Evolutionary conservation across 345 rosid species (phyloP), one percentile per base, ranked within the genome.

Genomic region (Populus pruinosa): DNA sequence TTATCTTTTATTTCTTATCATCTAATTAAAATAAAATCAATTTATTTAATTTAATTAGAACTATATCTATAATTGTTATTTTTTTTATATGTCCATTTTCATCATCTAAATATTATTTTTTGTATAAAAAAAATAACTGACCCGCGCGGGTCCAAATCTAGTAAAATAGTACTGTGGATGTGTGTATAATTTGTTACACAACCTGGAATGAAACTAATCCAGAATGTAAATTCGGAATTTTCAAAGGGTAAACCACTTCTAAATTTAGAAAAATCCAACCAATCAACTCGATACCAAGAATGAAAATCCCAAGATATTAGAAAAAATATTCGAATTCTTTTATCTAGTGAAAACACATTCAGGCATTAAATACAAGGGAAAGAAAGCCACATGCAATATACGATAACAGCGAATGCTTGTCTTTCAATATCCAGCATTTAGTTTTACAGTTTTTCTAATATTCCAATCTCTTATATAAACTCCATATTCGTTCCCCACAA

Each of bases 11-110:
- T 33, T 33, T 33, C 0, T 33, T 33, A 33, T 33, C 0, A 5
- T 33, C 36, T 33, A 33, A 33, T 33, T 33, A 4, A 33, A 33
- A 33, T 33, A 33, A 33, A 33, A 4, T 0, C 1, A 33, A 33
- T 0, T 33, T 4, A 0, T 33, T 33, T 33, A 0, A 4, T 0
- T 4, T 33, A 5, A 5, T 33, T 5, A 33, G 0, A 33, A 4
- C 0, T 33, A 4, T 33, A 33, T 33, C 5, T 33, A 31, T 31
- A 31, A 31, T 31, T 31, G 4, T 31, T 33, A 33, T 33, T 33
- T 33, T 33, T 33, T 0, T 33, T 0, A 33, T 3, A 33, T 33
- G 0, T 33, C 1, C 5, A 0, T 0, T 33, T 4, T 4, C 1
- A 0, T 4, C 0, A 5, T 5, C 36, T 33, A 33, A 0, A 10